Evolutionary conservation across 2,329 filamentous ascomycete genomes (phyloP), one percentile per base, ranked within the genome.

Genomic region (Neurospora sp.): DNA sequence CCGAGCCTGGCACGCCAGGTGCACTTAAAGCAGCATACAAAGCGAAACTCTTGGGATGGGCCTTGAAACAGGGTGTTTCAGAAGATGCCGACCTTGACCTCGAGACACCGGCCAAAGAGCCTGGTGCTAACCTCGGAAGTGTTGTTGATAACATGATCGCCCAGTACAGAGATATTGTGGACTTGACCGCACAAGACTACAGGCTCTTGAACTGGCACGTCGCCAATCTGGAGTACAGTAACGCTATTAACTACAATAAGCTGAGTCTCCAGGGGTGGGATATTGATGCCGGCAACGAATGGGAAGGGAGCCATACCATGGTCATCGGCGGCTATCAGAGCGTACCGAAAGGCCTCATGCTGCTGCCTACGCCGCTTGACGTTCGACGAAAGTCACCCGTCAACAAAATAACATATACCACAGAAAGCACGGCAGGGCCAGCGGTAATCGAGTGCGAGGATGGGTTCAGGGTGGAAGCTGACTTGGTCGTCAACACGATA

Each of bases 221-320:
- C 79, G 96, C 96, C 73, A 99, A 99, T 77, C 85, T 99, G 15
- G 96, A 99, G 80, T 99, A 99, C 78, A 96, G 95, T 73, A 99
- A 98, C 79, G 96, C 96, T 1, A 92, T 90, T 1, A 96, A 93
- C 74, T 89, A 97, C 69, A 90, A 91, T 73, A 91, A 91, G 73
- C 86, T 99, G 19, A 98, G 95, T 79, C 87, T 99, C 15, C 89
- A 90, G 8, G 90, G 94, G 0, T 98, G 96, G 93, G 96, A 99
- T 79, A 93, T 99, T 76, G 96, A 99, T 77, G 93, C 94, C 67
- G 96, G 96, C 0, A 97, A 99, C 76, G 96, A 99, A 78, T 99
- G 97, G 82, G 94, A 97, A 79, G 96, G 96, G 7, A 90, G 92
- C 72, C 96, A 99, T 78, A 93, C 93, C 1, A 95, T 97, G 86